Evolutionary conservation across 176 grass and related monocot species (phyloP).

Genomic region (Avena eriantha): DNA sequence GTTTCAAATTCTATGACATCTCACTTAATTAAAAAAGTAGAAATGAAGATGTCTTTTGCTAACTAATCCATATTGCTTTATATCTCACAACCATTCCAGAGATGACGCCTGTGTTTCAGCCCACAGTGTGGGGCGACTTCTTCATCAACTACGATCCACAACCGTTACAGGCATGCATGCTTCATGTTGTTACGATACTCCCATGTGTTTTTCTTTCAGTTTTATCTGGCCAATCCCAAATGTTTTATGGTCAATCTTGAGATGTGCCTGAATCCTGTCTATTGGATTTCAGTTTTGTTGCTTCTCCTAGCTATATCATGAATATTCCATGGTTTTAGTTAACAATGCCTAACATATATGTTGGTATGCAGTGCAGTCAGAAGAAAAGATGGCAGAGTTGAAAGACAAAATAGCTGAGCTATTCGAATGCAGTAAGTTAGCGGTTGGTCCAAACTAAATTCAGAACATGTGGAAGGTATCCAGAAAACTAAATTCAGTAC

Average conservation of each 20-base stretch:
- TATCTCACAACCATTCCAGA: neutral
- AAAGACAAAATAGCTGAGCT: slow-evolving; percentile 27
- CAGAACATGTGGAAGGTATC: no score
- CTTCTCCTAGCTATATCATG: neutral
- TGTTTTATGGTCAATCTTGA: neutral
- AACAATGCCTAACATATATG: no score
- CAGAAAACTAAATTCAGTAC: no score
- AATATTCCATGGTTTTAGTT: no score
- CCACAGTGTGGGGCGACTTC: slow-evolving; percentile 43
- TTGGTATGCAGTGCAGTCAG: slow-evolving; percentile 31
- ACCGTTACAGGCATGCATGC: slow-evolving; percentile 28
- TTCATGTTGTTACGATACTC: neutral
- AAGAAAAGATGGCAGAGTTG: slow-evolving; percentile 24
- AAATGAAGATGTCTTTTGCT: no score
- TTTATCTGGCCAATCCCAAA: neutral
- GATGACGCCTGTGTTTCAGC: slow-evolving; percentile 16
- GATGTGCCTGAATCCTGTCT: slow-evolving; percentile 3
- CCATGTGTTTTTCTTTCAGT: neutral
- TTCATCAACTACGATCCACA: slow-evolving; percentile 41
- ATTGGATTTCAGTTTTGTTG: slow-evolving; percentile 6
- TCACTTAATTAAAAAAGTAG: no score
- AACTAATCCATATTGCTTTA: no score
- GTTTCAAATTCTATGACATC: no score
- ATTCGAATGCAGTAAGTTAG: neutral
- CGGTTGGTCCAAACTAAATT: no score